Evolutionary conservation across 1,284 basidiomycete genomes (phyloP).

Genomic region (Cutaneotrichosporon sp.): DNA sequence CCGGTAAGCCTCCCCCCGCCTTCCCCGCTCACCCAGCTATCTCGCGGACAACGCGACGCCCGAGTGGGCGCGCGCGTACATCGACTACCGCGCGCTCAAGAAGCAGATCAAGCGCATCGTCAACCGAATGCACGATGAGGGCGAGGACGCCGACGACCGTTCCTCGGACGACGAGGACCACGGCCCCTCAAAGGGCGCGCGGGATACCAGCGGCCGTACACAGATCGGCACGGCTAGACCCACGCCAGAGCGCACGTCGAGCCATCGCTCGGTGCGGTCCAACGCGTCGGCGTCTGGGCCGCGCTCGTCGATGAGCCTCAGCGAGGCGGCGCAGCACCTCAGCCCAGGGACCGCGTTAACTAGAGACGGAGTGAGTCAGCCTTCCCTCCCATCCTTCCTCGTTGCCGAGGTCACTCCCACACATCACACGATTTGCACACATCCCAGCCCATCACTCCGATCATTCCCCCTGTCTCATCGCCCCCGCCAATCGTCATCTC

Average conservation of each 20-base stretch:
- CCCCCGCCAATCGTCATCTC: no score
- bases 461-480: no score
- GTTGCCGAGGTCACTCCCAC: no score
- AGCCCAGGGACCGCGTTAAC: no score
- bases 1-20: not conserved
- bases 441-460: no score
- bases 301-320: no score
- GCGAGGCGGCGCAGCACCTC: no score
- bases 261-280: not conserved
- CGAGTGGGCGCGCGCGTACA: conserved; percentile 55
- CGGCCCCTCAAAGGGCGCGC: conserved; percentile 29
- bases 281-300: no score
- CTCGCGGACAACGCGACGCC: conserved; percentile 52
- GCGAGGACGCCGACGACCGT: conserved; percentile 25
- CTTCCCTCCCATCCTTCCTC: no score
- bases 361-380: no score
- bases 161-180: conserved; percentile 49
- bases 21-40: conserved; percentile 35
- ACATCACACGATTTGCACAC: no score
- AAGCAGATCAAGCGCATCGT: conserved; percentile 52
- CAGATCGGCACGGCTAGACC: conserved; percentile 4
- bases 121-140: conserved; percentile 31
- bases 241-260: not conserved
- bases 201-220: not conserved
- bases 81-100: conserved; percentile 54